Evolutionary conservation across 2,329 filamentous ascomycete species (phyloP), one percentile per base, ranked within the genome.

Genomic region (Westerdykella ornata): DNA sequence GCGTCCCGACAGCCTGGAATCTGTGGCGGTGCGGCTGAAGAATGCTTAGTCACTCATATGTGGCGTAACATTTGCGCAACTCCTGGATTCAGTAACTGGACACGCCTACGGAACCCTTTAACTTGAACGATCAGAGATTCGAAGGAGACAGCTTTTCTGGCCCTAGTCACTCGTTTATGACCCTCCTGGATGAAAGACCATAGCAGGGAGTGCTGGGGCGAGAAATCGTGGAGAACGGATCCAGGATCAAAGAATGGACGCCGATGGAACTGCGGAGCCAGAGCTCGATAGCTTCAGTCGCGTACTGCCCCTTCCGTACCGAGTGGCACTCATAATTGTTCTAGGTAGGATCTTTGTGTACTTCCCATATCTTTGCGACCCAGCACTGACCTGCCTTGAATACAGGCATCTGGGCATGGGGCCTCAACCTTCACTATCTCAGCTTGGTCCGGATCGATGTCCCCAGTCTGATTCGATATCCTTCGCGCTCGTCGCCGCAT

Each of bases 351-450:
- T 42, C 13, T 26, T 15, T 3, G 6, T 14, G 33, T 3, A 19
- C 16, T 34, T 6, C 16, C 26, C 16, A 16, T 37, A 28, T 37
- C 36, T 20, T 28, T 42, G 18, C 29, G 41, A 31, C 28, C n/a
- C 42, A 44, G 34, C n/a, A 49, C 39, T 35, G 35, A 45, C 35
- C 12, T 13, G 16, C 16, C 8, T n/a, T 38, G 37, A 8, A 30
- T 37, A 46, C 52, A 94, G 88, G 87, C 54, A 82, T 94, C 59
- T 97, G 90, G 90, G 88, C 87, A 63, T 98, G 90, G 88, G 88
- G 84, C 51, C 68, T 85, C 54, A 97, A 96, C 70, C 79, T 97
- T 31, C 88, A 96, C 63, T 89, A 87, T 69, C 81, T 97, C 45
- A 76, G 83, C 57, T 69, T 80, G 44, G 73, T 81, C 58, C 85